Evolutionary conservation across 2,329 filamentous ascomycete species (phyloP), one percentile per base, ranked within the genome.

Genomic region (Epichloe coenophiala): DNA sequence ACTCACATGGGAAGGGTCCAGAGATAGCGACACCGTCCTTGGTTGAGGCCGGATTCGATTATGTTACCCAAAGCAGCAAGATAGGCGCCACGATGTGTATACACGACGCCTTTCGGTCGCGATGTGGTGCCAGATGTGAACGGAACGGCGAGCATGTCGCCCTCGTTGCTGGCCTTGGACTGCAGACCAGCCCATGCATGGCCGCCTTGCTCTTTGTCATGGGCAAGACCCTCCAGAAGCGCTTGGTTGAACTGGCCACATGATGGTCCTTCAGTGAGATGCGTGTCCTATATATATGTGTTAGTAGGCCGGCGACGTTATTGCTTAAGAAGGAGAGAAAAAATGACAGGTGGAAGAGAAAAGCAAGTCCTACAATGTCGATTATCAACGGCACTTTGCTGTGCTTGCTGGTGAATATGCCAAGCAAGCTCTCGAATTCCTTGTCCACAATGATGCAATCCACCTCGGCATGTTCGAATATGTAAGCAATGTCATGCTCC

Each of bases 121-220:
- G 90, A 89, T 0, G 93, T 97, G 1, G 93, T 97, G 4, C 91
- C 91, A 31, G 86, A 93, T 0, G 93, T 98, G 65, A 97, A 97
- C 1, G 91, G 88, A 50, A 98, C 80, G 3, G 90, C 88, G 54
- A 97, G 77, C 57, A 88, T 77, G 53, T 81, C 81, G 57, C 95
- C 84, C 64, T 98, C 93, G 59, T 88, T 76, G 1, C 74, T 70
- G 3, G 78, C 77, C 57, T 89, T 83, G 2, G 79, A 75, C 54
- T 86, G 76, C 23, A 97, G 75, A 1, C 79, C 86, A 13, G 74
- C 75, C 91, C 93, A 98, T 21, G 87, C 88, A 46, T 78, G 76
- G 31, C 61, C 64, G 2, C 86, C 87, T 5, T 71, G 76, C n/a
- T 77, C 70, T 2, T 63, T 63, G 63, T 97, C 93, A 64, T 85